Conservation (phyloP, 1,284 basidiomycete species). For the Cryptococcus hybrid region DNA sequence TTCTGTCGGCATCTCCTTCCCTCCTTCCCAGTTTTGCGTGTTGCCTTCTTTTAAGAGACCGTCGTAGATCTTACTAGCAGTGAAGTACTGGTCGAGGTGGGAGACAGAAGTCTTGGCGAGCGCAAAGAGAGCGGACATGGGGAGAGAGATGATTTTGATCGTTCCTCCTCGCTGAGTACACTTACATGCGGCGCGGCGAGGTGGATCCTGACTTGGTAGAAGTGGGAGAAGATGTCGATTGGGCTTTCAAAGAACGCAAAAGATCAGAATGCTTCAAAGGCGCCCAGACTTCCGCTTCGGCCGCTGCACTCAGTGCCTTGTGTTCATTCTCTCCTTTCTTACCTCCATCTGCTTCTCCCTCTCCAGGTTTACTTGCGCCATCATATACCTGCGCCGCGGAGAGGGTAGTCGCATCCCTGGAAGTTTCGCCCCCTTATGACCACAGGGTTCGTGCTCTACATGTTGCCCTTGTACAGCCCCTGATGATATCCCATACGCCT, state of each 20-base stretch:
- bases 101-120: slow-evolving; percentile 52
- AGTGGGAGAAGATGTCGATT: too few species aligned
- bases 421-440: too few species aligned
- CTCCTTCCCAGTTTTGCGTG: slow-evolving; percentile 41
- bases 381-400: too few species aligned
- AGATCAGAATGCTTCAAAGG: neutral
- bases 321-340: neutral
- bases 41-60: neutral
- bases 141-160: slow-evolving; percentile 34
- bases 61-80: slow-evolving; percentile 16
- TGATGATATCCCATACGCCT: too few species aligned
- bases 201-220: too few species aligned
- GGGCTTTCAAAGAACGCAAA: neutral
- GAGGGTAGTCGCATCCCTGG: too few species aligned
- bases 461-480: neutral
- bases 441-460: too few species aligned
- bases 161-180: slow-evolving; percentile 38
- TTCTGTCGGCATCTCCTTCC: slow-evolving; percentile 38
- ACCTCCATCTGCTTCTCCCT: too few species aligned
- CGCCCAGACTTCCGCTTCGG: neutral
- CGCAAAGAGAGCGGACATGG: slow-evolving; percentile 43
- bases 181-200: slow-evolving; percentile 26
- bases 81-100: slow-evolving; percentile 43
- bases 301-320: neutral
- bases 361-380: neutral